These are phyloP conservation scores for Lodderomyces theae DNA, from an alignment of 1,139 yeast species.

Conservation along the genomic window DNA sequence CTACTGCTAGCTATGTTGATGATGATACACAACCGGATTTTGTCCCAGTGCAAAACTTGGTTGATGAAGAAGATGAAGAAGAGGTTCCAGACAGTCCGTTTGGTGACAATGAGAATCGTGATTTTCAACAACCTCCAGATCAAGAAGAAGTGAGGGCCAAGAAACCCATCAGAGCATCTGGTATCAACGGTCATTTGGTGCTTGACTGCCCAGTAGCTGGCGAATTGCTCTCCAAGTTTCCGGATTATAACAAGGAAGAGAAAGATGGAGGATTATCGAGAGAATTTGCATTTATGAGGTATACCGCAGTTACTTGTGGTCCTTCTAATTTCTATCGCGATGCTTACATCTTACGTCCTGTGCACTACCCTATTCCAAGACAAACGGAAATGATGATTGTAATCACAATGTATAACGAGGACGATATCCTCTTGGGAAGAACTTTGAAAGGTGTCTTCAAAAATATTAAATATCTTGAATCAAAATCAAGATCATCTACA, in stretches of 20 bases:
- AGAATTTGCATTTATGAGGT: conserved; percentile 50
- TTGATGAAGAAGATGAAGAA: conserved; percentile 9
- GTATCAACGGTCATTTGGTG: conserved; percentile 48
- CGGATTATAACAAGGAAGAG: conserved; percentile 33
- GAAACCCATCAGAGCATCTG: conserved; percentile 40
- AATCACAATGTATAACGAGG: conserved; percentile 50
- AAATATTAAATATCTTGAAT: conserved; percentile 47
- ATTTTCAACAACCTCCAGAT: conserved; percentile 28
- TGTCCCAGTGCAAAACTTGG: conserved; percentile 2
- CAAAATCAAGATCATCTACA: conserved; percentile 38
- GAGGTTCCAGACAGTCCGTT: conserved; percentile 28
- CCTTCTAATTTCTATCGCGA: conserved; percentile 47
- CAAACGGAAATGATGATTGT: conserved; percentile 49
- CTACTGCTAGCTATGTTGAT: conserved; percentile 22
- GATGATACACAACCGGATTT: conserved; percentile 10
- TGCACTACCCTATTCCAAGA: conserved; percentile 45
- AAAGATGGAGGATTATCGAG: conserved; percentile 44
- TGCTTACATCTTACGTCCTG: conserved; percentile 45
- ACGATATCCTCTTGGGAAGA: conserved; percentile 44
- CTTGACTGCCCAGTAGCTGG: conserved; percentile 52
- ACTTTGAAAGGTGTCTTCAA: conserved; percentile 49
- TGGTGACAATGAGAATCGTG: conserved; percentile 24
- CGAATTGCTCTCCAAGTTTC: conserved; percentile 43
- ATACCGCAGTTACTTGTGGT: conserved; percentile 51
- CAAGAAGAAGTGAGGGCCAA: conserved; percentile 35